Base-by-base conservation (phyloP, 1,284 basidiomycete genomes). In the Mixia osmundae region DNA sequence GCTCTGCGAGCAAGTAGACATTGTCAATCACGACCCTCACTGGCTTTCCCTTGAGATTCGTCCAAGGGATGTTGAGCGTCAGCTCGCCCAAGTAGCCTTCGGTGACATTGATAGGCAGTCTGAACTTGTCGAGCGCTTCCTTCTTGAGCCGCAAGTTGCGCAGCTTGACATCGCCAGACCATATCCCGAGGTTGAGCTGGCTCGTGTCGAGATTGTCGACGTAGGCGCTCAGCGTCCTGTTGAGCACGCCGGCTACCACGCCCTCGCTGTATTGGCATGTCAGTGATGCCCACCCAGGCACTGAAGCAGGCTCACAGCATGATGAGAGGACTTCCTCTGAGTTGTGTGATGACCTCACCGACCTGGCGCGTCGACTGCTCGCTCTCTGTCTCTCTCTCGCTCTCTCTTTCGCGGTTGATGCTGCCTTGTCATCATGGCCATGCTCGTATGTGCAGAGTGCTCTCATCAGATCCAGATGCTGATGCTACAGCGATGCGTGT, bases 121-220 rank as follows among this genome's bases (percentile, higher is more conserved):
- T 69, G 54, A 97, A 91, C 56, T 94, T 87, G 59, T 99, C 91
- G 40, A 99, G 64, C 1, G 82, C 83, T 29, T 78, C 78, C 57
- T 76, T 87, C 64, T 94, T 97, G 48, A 99, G 65, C 33, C 73
- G 72, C 33, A 97, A 59, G 48, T 76, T 75, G 26, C 69, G 48
- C 6, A 61, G 52, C 44, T 57, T 58, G 42, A 60, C 55, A 43
- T 57, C 50, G 70, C 87, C 89, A 64, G 80, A 76, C 50, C 73
- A 79, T 47, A 97, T 80, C 21, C 85, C 87, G 61, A 91, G 76
- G 51, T 85, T 87, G 33, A 97, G 74, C 58, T 91, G 82, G 51
- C 78, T 76, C 49, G 85, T 71, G 57, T 95, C 85, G 55, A 99
- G 62, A 50, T 94, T 91, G 61, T 91, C 85, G 45, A 97, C 78